Percentiles rank a stretch among this genome's conserved stretches.
Conservation (phyloP, 495 filamentous ascomycete genomes). For the Mytilinidion resinicola region DNA sequence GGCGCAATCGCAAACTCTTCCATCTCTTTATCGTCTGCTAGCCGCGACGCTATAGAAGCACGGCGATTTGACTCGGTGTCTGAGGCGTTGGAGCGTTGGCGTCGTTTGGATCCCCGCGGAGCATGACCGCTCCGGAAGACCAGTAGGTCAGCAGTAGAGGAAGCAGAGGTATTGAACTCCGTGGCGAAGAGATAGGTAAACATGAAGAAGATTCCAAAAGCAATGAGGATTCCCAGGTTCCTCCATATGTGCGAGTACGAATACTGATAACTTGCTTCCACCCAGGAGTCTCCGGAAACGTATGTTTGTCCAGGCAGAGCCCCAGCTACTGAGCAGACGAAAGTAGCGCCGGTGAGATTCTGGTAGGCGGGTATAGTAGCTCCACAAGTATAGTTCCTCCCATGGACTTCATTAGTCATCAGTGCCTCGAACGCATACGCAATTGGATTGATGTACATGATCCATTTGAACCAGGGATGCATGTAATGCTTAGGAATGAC, state of each 20-base stretch:
- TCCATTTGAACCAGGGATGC: too few relatives aligned
- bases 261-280: too few relatives aligned
- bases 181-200: slow-evolving; percentile 59
- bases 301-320: too few relatives aligned
- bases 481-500: too few relatives aligned
- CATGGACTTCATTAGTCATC: too few relatives aligned
- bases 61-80: slow-evolving; percentile 35
- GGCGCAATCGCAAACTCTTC: slow-evolving; percentile 39
- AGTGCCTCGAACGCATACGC: too few relatives aligned
- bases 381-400: too few relatives aligned
- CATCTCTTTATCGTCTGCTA: slow-evolving; percentile 41
- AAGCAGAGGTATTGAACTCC: slow-evolving; percentile 66
- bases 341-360: too few relatives aligned
- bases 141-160: slow-evolving; percentile 79
- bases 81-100: not conserved
- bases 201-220: slow-evolving; percentile 61
- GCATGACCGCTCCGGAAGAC: slow-evolving; percentile 73
- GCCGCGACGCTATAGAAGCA: too few relatives aligned
- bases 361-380: too few relatives aligned
- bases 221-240: slow-evolving; percentile 73
- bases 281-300: not conserved
- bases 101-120: slow-evolving; percentile 44
- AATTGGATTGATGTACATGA: too few relatives aligned
- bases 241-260: slow-evolving; percentile 36
- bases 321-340: too few relatives aligned